phyloP scores from a whole-genome alignment of 495 filamentous ascomycete species.

The Paragyromitra xinjiangensis region DNA sequence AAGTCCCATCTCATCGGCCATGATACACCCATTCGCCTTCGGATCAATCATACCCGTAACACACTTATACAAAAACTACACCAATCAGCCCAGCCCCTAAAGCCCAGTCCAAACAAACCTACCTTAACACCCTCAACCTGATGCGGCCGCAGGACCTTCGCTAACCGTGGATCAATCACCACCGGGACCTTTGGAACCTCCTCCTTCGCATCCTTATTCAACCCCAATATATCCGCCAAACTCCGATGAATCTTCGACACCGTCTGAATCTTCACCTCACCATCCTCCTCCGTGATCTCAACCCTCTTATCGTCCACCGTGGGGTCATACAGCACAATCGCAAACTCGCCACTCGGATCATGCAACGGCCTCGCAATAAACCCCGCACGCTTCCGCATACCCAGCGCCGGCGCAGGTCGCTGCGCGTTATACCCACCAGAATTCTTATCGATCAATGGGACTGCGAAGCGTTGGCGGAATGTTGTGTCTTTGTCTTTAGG shows the following conservation, averaged over 20 bases:
- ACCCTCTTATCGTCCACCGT: constrained; percentile 83
- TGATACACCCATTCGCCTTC: constrained; percentile 96
- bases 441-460: constrained; percentile 87
- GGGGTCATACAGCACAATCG: constrained; percentile 95
- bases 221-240: constrained; percentile 91
- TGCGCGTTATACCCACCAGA: constrained; percentile 74
- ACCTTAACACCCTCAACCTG: constrained; percentile 97
- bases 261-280: constrained; percentile 64
- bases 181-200: constrained; percentile 90
- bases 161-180: constrained; percentile 90
- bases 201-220: constrained; percentile 85
- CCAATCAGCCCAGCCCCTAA: not conserved
- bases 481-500: constrained; percentile 83
- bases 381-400: constrained; percentile 80
- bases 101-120: constrained; percentile 20
- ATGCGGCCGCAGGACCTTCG: constrained; percentile 93
- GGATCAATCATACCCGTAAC: constrained; percentile 93
- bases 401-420: constrained; percentile 83
- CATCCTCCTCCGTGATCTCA: constrained; percentile 63
- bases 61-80: constrained; percentile 86
- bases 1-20: constrained; percentile 99
- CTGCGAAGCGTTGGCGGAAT: constrained; percentile 82
- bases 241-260: constrained; percentile 80
- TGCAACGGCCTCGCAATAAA: constrained; percentile 93
- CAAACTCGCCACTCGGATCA: constrained; percentile 93